Evolutionary conservation across 2,329 filamentous ascomycete genomes (phyloP).

Genomic region (Penicillium sp.): DNA sequence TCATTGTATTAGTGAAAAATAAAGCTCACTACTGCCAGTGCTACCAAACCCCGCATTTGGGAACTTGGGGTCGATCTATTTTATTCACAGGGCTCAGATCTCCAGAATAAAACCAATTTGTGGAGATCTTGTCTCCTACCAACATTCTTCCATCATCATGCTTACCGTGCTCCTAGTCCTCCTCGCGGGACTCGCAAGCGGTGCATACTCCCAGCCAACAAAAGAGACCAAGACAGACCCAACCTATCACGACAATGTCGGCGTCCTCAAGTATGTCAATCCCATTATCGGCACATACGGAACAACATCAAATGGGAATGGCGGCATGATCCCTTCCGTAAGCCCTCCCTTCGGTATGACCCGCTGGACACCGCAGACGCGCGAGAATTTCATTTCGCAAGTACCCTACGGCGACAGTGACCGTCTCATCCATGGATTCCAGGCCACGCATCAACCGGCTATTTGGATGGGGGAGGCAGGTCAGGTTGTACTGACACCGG

Average conservation of each 20-base stretch:
- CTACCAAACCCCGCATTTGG: background rate
- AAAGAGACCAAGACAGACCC: background rate
- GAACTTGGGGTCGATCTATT: background rate
- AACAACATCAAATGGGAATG: constrained; percentile 18
- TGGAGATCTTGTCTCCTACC: background rate
- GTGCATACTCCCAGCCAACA: constrained; percentile 1
- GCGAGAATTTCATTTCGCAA: constrained; percentile 51
- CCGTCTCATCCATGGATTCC: constrained; percentile 47
- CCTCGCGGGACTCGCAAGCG: background rate
- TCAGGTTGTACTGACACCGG: constrained; percentile 45
- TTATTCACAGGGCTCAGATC: background rate
- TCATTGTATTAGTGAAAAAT: too few relatives aligned
- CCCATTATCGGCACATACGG: constrained; percentile 23
- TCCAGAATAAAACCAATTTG: background rate
- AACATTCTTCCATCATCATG: background rate
- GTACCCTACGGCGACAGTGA: constrained; percentile 49
- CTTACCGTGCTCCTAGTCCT: background rate
- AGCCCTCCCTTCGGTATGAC: constrained; percentile 46
- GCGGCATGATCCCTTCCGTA: constrained; percentile 25
- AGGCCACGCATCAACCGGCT: constrained; percentile 51
- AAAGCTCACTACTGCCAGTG: background rate
- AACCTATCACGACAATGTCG: constrained; percentile 10
- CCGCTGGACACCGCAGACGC: constrained; percentile 51
- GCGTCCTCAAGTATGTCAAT: constrained; percentile 20
- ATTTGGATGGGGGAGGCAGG: constrained; percentile 55